Conservation (phyloP, 2,329 filamentous ascomycete genomes). For the Pseudogymnoascus sp. region DNA sequence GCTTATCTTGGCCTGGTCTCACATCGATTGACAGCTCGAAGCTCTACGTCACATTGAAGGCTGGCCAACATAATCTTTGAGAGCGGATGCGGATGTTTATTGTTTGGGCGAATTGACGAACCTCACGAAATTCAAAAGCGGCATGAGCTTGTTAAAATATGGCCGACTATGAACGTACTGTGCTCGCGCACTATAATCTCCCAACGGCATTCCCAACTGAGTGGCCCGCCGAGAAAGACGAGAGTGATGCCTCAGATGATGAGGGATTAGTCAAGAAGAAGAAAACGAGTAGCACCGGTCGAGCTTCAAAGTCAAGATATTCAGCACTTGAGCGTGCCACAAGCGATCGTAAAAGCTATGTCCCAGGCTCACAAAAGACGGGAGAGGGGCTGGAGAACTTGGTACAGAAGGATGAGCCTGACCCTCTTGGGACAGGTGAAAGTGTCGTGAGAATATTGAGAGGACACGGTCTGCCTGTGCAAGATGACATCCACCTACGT, state of each 20-base stretch:
- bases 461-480: constrained; percentile 68
- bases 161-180: constrained; percentile 67
- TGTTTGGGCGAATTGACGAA: background rate
- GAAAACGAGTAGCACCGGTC: constrained; percentile 41
- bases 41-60: background rate
- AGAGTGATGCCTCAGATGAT: constrained; percentile 57
- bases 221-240: constrained; percentile 81
- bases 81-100: background rate
- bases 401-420: constrained; percentile 85
- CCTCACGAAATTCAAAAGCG: background rate
- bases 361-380: constrained; percentile 62
- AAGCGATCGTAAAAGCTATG: constrained; percentile 56
- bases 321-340: constrained; percentile 74
- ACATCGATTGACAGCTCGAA: background rate
- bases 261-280: constrained; percentile 25
- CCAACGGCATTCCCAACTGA: constrained; percentile 69
- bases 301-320: constrained; percentile 68
- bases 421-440: constrained; percentile 80
- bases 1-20: constrained; percentile 4
- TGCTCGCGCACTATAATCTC: constrained; percentile 87
- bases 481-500: constrained; percentile 76
- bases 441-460: constrained; percentile 79
- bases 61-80: background rate
- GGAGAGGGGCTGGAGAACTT: constrained; percentile 66
- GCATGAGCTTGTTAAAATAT: constrained; percentile 27